Base-by-base conservation (phyloP, 2,329 filamentous ascomycete species). In the Sporothrix luriei region DNA sequence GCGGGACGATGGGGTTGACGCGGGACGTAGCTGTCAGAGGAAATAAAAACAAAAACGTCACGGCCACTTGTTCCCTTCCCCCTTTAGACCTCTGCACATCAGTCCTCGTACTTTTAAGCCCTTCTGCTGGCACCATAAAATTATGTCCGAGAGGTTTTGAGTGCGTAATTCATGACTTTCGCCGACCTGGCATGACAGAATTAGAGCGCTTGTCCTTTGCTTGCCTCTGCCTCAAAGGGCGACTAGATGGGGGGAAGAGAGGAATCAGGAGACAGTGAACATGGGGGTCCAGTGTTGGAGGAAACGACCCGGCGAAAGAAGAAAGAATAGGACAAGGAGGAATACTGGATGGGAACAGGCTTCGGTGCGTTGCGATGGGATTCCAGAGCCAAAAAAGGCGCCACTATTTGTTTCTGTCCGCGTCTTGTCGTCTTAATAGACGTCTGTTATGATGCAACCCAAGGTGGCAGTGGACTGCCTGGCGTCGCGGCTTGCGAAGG, bases 391-490 rank as follows among this genome's bases (percentile, higher is more conserved):
- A 46, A 38, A 24, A 66, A 68, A 68, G 71, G 54, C 61, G 66
- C 54, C 55, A 61, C 61, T 66, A 38, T 62, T 40, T 68, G 43
- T 68, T 62, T 33, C 24, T 46, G 26, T 51, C 26, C 62, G 43
- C 26, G 26, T 48, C 54, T 40, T 55, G 55, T 33, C n/a, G 33
- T 46, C 66, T 66, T 70, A 70, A 67, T 13, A 68, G 54, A 40
- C 48, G 64, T 52, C 48, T 62, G 61, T 62, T 66, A 69, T 67
- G 54, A 71, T 71, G 68, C 70, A 69, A 71, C 70, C 67, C 64
- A 67, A 67, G 68, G 70, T 64, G 59, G 55, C 62, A 69, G 49
- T 46, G 64, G 55, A 38, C 54, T 48, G 54, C 19, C 52, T 65
- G 64, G 33, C 46, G 55, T 51, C 16, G 55, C 29, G n/a, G 48